These are phyloP conservation scores for Camelina sativa DNA, from an alignment of 345 rosid genomes.

Conservation along the genomic window DNA sequence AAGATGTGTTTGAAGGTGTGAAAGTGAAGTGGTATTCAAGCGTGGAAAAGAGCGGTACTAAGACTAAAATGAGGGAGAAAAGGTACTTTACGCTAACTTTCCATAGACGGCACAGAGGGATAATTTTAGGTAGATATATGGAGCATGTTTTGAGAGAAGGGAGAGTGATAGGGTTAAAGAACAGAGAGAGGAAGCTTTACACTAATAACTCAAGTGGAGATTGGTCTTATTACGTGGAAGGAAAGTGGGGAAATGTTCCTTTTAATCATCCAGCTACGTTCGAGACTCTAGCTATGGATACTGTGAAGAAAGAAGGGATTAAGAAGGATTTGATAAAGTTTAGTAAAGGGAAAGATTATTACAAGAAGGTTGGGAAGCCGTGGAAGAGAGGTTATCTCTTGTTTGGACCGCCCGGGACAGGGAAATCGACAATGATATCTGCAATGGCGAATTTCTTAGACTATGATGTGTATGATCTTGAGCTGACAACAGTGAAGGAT, in stretches of 20 bases:
- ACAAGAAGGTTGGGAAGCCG: slow-evolving; percentile 56
- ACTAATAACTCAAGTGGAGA: slow-evolving; percentile 43
- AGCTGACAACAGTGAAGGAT: slow-evolving; percentile 54
- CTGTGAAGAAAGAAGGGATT: slow-evolving; percentile 52
- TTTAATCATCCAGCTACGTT: slow-evolving; percentile 60
- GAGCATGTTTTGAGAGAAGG: slow-evolving; percentile 52
- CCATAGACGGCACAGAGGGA: slow-evolving; percentile 41
- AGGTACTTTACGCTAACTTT: slow-evolving; percentile 49
- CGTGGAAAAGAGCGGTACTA: no score
- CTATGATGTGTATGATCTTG: slow-evolving; percentile 69
- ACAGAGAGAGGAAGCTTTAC: slow-evolving; percentile 56
- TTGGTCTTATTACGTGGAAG: not conserved
- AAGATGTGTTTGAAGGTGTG: slow-evolving; percentile 26
- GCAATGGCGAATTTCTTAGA: slow-evolving; percentile 62
- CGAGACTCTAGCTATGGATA: slow-evolving; percentile 61
- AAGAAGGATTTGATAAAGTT: slow-evolving; percentile 56
- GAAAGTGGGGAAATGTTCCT: slow-evolving; percentile 41
- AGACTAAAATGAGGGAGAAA: slow-evolving; percentile 11
- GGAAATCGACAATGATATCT: slow-evolving; percentile 65
- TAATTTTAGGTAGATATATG: slow-evolving; percentile 42
- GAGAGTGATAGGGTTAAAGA: slow-evolving; percentile 38
- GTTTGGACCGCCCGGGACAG: slow-evolving; percentile 49
- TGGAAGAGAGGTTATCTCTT: slow-evolving; percentile 59
- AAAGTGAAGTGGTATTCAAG: slow-evolving; percentile 18
- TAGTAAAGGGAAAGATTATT: slow-evolving; percentile 54